These are phyloP conservation scores for Xylaria curta DNA, from an alignment of 495 filamentous ascomycete species.

Conservation along the genomic window DNA sequence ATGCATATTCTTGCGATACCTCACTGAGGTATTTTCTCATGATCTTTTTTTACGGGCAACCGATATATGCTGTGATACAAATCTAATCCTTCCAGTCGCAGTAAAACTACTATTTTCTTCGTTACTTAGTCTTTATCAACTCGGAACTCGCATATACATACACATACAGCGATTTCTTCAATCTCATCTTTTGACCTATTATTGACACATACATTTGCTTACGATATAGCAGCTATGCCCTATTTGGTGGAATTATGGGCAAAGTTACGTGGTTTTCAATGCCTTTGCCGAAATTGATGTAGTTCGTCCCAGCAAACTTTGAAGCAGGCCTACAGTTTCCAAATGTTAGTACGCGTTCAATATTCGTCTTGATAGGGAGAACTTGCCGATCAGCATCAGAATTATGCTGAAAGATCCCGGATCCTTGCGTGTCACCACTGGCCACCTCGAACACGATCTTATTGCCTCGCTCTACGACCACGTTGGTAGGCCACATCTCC, in stretches of 20 bases:
- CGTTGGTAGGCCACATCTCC: conserved; percentile 74
- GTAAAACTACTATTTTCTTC: neutral
- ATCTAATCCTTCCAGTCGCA: neutral
- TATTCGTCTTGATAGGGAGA: neutral
- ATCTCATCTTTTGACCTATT: neutral
- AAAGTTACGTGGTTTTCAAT: conserved; percentile 61
- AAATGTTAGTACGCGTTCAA: neutral
- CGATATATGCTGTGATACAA: neutral
- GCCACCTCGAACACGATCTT: conserved; percentile 64
- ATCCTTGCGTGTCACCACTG: conserved; percentile 66
- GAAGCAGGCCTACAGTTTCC: conserved; percentile 43
- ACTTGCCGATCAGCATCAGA: conserved; percentile 42
- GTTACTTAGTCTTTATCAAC: neutral
- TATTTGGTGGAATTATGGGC: conserved; percentile 57
- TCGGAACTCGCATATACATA: neutral
- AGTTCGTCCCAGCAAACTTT: conserved; percentile 58
- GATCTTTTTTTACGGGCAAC: neutral
- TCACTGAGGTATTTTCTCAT: neutral
- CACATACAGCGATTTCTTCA: neutral
- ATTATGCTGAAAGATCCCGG: conserved; percentile 64
- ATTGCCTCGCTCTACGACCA: conserved; percentile 61
- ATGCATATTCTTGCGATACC: neutral
- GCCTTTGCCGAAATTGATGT: conserved; percentile 61
- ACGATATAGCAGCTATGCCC: neutral
- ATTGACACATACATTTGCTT: neutral